These are phyloP conservation scores for Pseudogymnoascus sp. DNA, from an alignment of 2,329 filamentous ascomycete genomes.

Conservation along the genomic window DNA sequence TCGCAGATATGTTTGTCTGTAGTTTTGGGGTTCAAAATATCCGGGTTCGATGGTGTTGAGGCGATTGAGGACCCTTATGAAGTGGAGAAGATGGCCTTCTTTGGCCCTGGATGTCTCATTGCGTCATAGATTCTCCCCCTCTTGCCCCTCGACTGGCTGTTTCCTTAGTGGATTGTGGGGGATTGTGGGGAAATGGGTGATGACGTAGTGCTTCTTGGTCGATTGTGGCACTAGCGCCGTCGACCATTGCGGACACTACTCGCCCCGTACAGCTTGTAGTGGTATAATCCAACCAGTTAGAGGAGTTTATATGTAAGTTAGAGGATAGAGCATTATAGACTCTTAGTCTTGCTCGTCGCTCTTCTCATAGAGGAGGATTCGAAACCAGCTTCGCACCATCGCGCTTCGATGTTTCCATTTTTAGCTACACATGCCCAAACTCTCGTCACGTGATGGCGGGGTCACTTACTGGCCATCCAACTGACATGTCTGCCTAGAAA, in stretches of 20 bases:
- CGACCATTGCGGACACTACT: neutral
- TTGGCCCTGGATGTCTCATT: neutral
- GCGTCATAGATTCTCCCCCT: neutral
- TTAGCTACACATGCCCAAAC: too few species aligned
- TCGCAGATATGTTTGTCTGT: neutral
- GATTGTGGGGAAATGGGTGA: neutral
- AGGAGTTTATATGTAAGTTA: neutral
- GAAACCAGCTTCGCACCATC: too few species aligned
- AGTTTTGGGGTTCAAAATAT: neutral
- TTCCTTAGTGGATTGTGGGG: neutral
- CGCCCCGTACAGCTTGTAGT: neutral
- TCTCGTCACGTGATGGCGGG: too few species aligned
- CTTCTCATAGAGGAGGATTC: neutral
- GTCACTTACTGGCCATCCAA: too few species aligned
- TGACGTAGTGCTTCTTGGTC: neutral
- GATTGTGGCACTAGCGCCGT: neutral
- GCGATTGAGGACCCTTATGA: neutral
- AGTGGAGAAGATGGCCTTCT: neutral
- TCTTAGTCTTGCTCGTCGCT: neutral
- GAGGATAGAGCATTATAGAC: neutral
- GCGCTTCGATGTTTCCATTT: too few species aligned
- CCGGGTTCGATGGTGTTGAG: neutral
- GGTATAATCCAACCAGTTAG: neutral
- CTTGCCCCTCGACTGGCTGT: neutral
- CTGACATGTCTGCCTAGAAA: conserved; percentile 11